Evolutionary conservation across 192 early-diverging fungal genomes (phyloP).

Genomic region (Coemansia sp.): DNA sequence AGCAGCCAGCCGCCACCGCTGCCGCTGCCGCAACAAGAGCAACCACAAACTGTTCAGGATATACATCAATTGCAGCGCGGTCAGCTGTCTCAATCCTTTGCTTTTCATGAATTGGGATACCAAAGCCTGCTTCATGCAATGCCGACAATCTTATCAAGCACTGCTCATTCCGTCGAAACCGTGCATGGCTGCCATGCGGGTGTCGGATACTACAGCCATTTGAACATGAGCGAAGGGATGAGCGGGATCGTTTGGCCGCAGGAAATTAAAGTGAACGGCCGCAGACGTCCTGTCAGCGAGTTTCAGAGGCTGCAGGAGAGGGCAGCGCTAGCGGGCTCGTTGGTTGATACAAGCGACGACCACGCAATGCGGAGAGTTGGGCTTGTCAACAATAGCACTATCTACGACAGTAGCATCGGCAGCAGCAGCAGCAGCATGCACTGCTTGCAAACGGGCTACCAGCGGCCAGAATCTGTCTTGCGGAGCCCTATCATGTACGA

Average conservation of each 20-base stretch:
- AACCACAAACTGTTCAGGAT: not conserved
- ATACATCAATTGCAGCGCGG: not conserved
- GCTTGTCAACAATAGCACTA: not conserved
- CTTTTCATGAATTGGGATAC: not conserved
- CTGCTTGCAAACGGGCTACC: not conserved
- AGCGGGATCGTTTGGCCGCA: not conserved
- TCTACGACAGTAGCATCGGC: not conserved
- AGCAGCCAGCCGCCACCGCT: not conserved
- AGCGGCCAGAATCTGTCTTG: not conserved
- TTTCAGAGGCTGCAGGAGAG: slow-evolving; percentile 16
- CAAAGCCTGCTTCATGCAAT: not conserved
- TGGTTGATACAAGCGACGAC: not conserved
- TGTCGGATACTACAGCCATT: not conserved
- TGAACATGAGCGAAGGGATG: not conserved
- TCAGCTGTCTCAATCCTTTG: not conserved
- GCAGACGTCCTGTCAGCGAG: slow-evolving; percentile 11
- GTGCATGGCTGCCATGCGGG: not conserved
- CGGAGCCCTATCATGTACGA: not conserved
- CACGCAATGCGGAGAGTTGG: slow-evolving; percentile 1
- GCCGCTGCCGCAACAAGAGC: not conserved
- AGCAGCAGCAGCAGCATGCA: not conserved
- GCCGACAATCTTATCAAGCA: not conserved
- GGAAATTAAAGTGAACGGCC: slow-evolving; percentile 10
- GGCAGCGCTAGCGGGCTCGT: slow-evolving; percentile 1
- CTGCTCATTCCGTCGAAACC: not conserved